phyloP scores from a whole-genome alignment of 2,329 filamentous ascomycete species.

The Monosporascus sp. region DNA sequence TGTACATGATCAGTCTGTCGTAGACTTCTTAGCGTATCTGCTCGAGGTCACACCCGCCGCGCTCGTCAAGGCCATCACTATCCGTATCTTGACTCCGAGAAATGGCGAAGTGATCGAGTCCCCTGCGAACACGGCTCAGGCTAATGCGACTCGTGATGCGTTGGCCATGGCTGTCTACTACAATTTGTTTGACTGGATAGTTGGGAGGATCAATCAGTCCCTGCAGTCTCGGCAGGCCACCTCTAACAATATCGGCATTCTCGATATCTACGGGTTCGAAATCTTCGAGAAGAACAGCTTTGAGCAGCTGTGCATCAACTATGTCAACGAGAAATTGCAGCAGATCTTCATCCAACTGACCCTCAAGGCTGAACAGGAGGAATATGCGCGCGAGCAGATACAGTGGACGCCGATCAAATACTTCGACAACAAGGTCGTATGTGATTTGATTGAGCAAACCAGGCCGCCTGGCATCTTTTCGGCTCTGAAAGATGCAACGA shows the following conservation, averaged over 20 bases:
- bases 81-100: conserved; percentile 71
- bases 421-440: conserved; percentile 99
- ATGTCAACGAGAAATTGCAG: conserved; percentile 98
- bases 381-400: conserved; percentile 93
- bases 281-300: conserved; percentile 99
- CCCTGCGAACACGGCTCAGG: conserved; percentile 83
- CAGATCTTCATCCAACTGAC: conserved; percentile 99
- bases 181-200: conserved; percentile 98
- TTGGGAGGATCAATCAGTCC: conserved; percentile 83
- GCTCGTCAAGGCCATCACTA: conserved; percentile 81
- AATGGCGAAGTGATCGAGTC: conserved; percentile 64
- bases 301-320: conserved; percentile 98
- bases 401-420: conserved; percentile 99
- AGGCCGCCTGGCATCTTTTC: conserved; percentile 90
- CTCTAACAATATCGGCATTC: conserved; percentile 84
- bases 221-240: conserved; percentile 72
- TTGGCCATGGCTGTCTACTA: conserved; percentile 93
- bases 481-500: conserved; percentile 93
- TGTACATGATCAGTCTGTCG: conserved; percentile 82
- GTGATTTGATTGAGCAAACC: conserved; percentile 89
- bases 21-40: conserved; percentile 91
- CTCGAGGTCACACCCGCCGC: conserved; percentile 79
- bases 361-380: conserved; percentile 93
- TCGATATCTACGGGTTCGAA: conserved; percentile 99
- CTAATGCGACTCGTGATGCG: conserved; percentile 80